These are phyloP conservation scores for Capsicum chinense DNA, from an alignment of 257 asterid genomes.

Conservation along the genomic window DNA sequence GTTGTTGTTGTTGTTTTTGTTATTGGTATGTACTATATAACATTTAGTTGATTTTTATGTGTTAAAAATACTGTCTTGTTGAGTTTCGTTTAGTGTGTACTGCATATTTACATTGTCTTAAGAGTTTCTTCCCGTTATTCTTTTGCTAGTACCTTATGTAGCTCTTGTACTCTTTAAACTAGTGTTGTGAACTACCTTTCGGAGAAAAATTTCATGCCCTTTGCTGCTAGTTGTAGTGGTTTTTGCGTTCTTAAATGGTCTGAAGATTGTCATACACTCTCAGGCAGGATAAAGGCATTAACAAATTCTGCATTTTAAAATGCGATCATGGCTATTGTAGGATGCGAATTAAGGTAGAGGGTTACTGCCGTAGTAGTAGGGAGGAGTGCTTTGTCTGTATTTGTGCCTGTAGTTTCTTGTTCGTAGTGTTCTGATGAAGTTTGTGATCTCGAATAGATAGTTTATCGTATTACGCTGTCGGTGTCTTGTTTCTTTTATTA, in stretches of 20 bases:
- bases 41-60: neutral
- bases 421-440: too few species aligned
- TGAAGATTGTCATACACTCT: neutral
- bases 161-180: neutral
- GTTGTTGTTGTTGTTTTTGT: too few species aligned
- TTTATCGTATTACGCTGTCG: too few species aligned
- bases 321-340: neutral
- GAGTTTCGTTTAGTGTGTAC: neutral
- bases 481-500: too few species aligned
- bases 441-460: too few species aligned
- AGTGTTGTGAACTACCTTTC: neutral
- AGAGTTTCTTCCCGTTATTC: neutral
- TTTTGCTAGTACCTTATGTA: neutral
- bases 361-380: too few species aligned
- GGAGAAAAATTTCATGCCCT: neutral
- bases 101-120: neutral
- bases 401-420: too few species aligned
- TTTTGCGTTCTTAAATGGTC: neutral
- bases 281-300: conserved; percentile 13
- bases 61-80: neutral
- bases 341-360: too few species aligned
- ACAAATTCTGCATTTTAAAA: neutral
- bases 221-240: neutral
- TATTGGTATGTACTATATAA: too few species aligned
- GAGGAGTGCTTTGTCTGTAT: too few species aligned